Evolutionary conservation across 2,329 filamentous ascomycete genomes (phyloP).

Genomic region (Ophiostoma sp.): DNA sequence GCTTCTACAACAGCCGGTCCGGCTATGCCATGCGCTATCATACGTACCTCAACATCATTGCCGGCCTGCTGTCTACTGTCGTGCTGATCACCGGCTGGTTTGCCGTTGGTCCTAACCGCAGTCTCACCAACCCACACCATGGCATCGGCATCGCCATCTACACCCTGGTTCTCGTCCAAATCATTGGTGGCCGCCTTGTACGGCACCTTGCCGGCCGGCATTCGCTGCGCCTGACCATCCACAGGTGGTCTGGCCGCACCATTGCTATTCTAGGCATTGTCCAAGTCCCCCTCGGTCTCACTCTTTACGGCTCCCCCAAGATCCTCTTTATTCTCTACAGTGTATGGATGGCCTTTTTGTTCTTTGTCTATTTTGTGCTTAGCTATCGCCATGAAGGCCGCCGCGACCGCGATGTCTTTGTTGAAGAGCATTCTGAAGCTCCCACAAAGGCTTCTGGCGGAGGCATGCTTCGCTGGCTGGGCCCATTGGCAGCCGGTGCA

Average conservation of each 20-base stretch:
- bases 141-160: conserved; percentile 78
- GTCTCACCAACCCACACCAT: conserved; percentile 76
- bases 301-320: conserved; percentile 85
- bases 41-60: conserved; percentile 67
- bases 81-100: conserved; percentile 72
- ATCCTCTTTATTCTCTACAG: conserved; percentile 81
- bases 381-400: conserved; percentile 61
- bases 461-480: conserved; percentile 43
- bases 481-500: conserved; percentile 49
- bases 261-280: conserved; percentile 76
- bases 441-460: conserved; percentile 36
- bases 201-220: conserved; percentile 46
- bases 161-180: conserved; percentile 64
- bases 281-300: conserved; percentile 83
- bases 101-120: conserved; percentile 67
- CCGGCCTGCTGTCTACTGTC: conserved; percentile 62
- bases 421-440: conserved; percentile 53
- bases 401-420: conserved; percentile 46
- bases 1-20: conserved; percentile 62
- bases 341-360: conserved; percentile 66
- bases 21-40: conserved; percentile 62
- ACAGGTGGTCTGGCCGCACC: conserved; percentile 79
- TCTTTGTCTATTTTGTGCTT: conserved; percentile 74
- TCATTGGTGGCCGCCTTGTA: conserved; percentile 63
- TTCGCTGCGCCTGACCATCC: conserved; percentile 58